These are phyloP conservation scores for Tetrapisispora taiwanensis DNA, from an alignment of 805 yeast species.

Conservation along the genomic window DNA sequence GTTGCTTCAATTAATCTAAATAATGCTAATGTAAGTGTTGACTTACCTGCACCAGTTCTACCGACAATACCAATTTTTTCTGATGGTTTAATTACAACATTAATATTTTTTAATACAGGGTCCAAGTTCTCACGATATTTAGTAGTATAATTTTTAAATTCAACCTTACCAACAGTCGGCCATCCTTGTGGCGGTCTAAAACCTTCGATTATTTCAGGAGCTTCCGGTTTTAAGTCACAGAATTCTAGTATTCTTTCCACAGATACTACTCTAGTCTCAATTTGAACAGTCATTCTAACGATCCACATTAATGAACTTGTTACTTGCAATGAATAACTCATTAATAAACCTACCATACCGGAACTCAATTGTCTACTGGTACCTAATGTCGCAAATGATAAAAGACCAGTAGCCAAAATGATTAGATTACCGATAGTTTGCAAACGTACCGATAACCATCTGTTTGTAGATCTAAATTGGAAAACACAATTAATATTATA, in stretches of 20 bases:
- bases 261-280: conserved; percentile 54
- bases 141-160: conserved; percentile 45
- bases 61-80: conserved; percentile 71
- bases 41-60: conserved; percentile 70
- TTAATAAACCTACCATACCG: conserved; percentile 53
- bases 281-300: conserved; percentile 52
- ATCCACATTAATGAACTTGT: conserved; percentile 45
- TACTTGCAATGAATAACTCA: conserved; percentile 53
- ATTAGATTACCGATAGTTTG: conserved; percentile 51
- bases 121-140: conserved; percentile 49
- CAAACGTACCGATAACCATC: conserved; percentile 58
- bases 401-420: conserved; percentile 40
- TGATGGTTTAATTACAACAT: conserved; percentile 37
- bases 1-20: conserved; percentile 54
- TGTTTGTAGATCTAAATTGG: conserved; percentile 43
- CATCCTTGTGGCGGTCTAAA: conserved; percentile 39
- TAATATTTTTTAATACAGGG: conserved; percentile 44
- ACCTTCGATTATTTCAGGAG: conserved; percentile 36
- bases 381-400: conserved; percentile 34
- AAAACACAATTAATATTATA: conserved; percentile 38
- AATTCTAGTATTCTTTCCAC: conserved; percentile 62
- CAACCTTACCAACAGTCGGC: conserved; percentile 46
- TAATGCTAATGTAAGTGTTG: conserved; percentile 49
- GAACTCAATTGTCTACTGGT: conserved; percentile 39
- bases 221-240: conserved; percentile 38